Conservation (phyloP, 192 early-diverging fungal species). For the Cladochytrium replicatum region DNA sequence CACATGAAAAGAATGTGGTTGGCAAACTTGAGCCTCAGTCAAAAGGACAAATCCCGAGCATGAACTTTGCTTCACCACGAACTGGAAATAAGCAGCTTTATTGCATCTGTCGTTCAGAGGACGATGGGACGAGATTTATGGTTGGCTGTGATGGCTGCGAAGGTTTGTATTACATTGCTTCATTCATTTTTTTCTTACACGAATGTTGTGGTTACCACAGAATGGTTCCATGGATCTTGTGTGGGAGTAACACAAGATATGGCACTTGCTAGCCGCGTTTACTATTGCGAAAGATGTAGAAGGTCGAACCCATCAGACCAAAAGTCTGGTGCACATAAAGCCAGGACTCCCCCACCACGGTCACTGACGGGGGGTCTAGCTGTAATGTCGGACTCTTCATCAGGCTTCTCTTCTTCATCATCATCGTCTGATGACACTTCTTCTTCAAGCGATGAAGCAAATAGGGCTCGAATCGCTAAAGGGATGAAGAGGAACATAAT, state of each 20-base stretch:
- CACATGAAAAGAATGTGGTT: too few relatives aligned
- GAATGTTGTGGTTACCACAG: not conserved
- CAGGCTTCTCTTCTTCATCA: too few relatives aligned
- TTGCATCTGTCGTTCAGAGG: slow-evolving; percentile 15
- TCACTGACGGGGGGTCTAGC: not conserved
- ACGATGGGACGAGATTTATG: slow-evolving; percentile 21
- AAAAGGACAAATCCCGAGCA: too few relatives aligned
- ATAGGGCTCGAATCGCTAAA: too few relatives aligned
- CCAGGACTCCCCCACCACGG: not conserved
- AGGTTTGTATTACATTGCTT: slow-evolving; percentile 6
- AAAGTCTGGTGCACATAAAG: not conserved
- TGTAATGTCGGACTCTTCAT: too few relatives aligned
- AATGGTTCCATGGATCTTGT: slow-evolving; percentile 26
- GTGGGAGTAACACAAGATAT: slow-evolving; percentile 6
- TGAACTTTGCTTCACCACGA: too few relatives aligned
- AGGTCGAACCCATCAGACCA: not conserved
- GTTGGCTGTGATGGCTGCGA: slow-evolving; percentile 18
- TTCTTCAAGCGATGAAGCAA: too few relatives aligned
- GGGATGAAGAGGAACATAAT: slow-evolving; percentile 8
- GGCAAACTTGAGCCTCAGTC: too few relatives aligned
- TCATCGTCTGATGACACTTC: too few relatives aligned
- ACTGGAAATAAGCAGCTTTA: slow-evolving; percentile 12
- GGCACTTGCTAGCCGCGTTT: not conserved
- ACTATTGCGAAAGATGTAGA: not conserved
- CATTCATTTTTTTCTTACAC: too few relatives aligned